Evolutionary conservation across 768 basidiomycete genomes (phyloP).

Genomic region (Xerocomellus chrysenteron): DNA sequence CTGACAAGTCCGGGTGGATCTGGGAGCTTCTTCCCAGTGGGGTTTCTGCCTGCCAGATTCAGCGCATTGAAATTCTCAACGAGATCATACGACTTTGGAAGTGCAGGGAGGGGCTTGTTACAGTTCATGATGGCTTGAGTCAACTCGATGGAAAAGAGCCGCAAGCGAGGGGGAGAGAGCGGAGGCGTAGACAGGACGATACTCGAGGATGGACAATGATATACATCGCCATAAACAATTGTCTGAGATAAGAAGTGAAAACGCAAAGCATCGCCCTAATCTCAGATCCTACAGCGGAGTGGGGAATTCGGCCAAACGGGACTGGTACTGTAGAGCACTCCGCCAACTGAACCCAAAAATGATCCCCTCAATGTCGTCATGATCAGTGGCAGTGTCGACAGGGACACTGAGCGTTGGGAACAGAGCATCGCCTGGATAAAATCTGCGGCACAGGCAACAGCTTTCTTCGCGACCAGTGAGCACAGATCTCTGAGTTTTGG

Average conservation of each 20-base stretch:
- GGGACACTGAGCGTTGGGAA: no score
- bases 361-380: no score
- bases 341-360: no score
- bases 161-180: conserved; percentile 7
- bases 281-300: no score
- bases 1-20: background rate
- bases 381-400: no score
- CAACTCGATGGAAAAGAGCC: conserved; percentile 5
- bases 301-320: no score
- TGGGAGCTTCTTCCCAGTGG: conserved; percentile 15
- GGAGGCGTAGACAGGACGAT: conserved; percentile 7
- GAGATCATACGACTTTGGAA: conserved; percentile 25
- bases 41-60: conserved; percentile 26
- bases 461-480: background rate
- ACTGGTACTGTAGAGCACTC: no score
- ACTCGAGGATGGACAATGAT: conserved; percentile 9
- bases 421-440: background rate
- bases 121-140: conserved; percentile 20
- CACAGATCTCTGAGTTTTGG: no score
- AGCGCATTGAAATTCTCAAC: conserved; percentile 34
- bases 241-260: background rate
- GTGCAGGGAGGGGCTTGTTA: conserved; percentile 8
- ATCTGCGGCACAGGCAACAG: background rate
- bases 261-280: background rate
- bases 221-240: conserved; percentile 12